Evolutionary conservation across 441 rosid genomes (phyloP).

Genomic region (Adansonia grandidieri): DNA sequence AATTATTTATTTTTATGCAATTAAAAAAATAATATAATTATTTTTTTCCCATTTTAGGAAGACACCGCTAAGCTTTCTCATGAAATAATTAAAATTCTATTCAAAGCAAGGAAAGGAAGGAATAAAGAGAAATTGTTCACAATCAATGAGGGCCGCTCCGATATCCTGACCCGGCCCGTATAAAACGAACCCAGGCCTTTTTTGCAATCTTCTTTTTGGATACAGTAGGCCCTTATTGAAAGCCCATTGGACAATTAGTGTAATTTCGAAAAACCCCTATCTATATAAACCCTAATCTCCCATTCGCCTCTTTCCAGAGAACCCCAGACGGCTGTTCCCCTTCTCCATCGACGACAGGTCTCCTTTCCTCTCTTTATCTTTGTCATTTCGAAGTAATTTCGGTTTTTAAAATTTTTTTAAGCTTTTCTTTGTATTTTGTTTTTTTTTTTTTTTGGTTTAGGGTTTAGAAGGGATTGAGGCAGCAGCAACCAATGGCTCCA

Average conservation of each 20-base stretch:
- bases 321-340: conserved; percentile 40
- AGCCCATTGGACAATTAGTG: conserved; percentile 9
- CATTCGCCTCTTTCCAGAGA: not conserved
- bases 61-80: too few species aligned
- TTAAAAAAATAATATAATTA: too few species aligned
- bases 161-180: not conserved
- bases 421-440: not conserved
- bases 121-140: not conserved
- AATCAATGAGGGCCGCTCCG: not conserved
- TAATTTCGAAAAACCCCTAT: not conserved
- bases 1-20: too few species aligned
- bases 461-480: conserved; percentile 23
- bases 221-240: not conserved
- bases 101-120: too few species aligned
- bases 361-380: not conserved
- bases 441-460: not conserved
- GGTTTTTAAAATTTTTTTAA: not conserved
- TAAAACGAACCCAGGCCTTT: not conserved
- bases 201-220: not conserved
- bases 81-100: too few species aligned
- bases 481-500: conserved; percentile 45
- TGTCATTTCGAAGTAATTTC: not conserved
- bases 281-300: conserved; percentile 36
- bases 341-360: conserved; percentile 23
- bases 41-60: too few species aligned